phyloP scores from a whole-genome alignment of 2,329 filamentous ascomycete genomes.

The Cladosporium sp. region DNA sequence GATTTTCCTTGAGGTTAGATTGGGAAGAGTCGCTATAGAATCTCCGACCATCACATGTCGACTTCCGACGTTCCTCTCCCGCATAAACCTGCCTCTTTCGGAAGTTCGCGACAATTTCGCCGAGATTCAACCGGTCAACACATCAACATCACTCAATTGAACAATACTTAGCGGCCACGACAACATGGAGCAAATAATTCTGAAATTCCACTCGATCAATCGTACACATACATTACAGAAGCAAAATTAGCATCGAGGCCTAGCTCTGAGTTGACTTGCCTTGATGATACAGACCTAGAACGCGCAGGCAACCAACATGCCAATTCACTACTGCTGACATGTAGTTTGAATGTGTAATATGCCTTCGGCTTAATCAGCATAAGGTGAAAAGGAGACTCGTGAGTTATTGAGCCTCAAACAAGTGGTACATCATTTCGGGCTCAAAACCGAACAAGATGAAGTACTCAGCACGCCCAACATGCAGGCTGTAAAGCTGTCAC shows the following conservation, averaged over 20 bases:
- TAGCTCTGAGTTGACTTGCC: not conserved
- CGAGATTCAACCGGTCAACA: not conserved
- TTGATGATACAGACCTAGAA: not conserved
- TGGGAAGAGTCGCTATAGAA: not conserved
- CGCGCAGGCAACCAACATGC: not conserved
- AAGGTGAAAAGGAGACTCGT: not conserved
- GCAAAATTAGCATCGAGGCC: too few relatives aligned
- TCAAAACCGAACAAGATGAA: not conserved
- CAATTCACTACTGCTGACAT: not conserved
- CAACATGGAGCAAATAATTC: not conserved
- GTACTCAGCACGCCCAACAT: not conserved
- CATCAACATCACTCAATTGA: slow-evolving; percentile 1
- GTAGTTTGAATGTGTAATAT: not conserved
- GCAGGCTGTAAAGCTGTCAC: not conserved
- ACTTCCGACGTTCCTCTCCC: slow-evolving; percentile 10
- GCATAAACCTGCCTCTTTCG: not conserved
- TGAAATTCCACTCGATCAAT: too few relatives aligned
- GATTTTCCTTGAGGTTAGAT: not conserved
- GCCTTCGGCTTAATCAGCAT: not conserved
- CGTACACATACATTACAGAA: too few relatives aligned
- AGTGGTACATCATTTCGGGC: not conserved
- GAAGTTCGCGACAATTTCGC: not conserved
- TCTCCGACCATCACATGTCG: not conserved
- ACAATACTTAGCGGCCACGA: not conserved
- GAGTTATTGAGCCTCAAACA: not conserved